These are phyloP conservation scores for Leishmania aethiopica DNA, from an alignment of 208 protist genomes.

Conservation along the genomic window DNA sequence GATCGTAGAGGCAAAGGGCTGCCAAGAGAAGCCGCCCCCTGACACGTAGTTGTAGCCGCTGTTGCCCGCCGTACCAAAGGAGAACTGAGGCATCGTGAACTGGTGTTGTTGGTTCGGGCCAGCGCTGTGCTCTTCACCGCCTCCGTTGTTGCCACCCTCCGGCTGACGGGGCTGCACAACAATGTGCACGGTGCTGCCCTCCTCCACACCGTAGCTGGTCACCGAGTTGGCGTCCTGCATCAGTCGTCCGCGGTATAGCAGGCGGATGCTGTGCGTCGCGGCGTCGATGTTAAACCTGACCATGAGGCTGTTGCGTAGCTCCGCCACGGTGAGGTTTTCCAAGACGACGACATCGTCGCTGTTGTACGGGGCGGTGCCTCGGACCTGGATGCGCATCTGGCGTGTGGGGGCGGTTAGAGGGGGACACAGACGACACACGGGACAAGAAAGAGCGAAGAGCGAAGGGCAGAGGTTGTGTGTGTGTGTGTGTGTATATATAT, in stretches of 20 bases:
- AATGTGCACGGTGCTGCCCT: conserved; percentile 46
- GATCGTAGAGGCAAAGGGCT: conserved; percentile 16
- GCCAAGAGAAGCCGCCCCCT: conserved; percentile 9
- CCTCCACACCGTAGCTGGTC: conserved; percentile 36
- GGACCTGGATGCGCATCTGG: conserved; percentile 31
- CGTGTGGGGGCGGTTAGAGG: background rate
- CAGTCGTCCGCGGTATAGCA: conserved; percentile 40
- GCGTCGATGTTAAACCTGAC: conserved; percentile 28
- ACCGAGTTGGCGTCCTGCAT: conserved; percentile 34
- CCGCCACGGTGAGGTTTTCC: conserved; percentile 38
- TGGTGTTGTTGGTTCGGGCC: conserved; percentile 15
- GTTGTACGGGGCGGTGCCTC: conserved; percentile 21
- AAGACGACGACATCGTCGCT: conserved; percentile 47
- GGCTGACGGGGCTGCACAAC: conserved; percentile 30
- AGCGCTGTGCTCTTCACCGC: background rate
- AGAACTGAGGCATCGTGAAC: conserved; percentile 4
- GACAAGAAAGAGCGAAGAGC: background rate
- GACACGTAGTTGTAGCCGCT: background rate
- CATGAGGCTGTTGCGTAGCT: conserved; percentile 41
- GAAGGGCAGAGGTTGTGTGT: background rate
- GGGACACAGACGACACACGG: background rate
- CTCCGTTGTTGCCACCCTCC: background rate
- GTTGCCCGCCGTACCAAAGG: conserved; percentile 3
- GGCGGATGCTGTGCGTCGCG: conserved; percentile 29
- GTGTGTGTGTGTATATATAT: background rate